Evolutionary conservation across 2,329 filamentous ascomycete genomes (phyloP).

Genomic region (Didymella pinodella): DNA sequence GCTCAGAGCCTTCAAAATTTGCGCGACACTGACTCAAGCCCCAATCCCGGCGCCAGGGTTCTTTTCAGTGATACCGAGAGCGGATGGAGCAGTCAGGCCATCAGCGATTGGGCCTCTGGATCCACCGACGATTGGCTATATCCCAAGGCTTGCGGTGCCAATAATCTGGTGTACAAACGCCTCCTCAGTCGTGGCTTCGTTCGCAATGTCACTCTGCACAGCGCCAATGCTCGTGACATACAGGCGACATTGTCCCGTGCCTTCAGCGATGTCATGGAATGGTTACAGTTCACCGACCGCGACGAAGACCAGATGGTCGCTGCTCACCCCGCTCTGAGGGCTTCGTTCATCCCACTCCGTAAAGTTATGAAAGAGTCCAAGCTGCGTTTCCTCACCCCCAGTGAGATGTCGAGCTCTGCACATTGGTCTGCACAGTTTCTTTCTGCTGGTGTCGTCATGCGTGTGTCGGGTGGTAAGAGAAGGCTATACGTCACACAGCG

Average conservation of each 20-base stretch:
- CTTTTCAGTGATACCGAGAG: constrained; percentile 50
- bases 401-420: constrained; percentile 76
- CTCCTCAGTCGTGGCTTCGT: constrained; percentile 78
- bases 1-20: constrained; percentile 11
- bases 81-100: constrained; percentile 59
- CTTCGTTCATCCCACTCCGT: constrained; percentile 76
- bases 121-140: constrained; percentile 66
- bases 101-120: constrained; percentile 58
- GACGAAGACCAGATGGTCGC: constrained; percentile 39
- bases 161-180: constrained; percentile 71
- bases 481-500: constrained; percentile 79
- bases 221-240: constrained; percentile 72
- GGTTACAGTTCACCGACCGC: constrained; percentile 39
- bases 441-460: constrained; percentile 75
- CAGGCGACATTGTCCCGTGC: constrained; percentile 68
- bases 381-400: constrained; percentile 72
- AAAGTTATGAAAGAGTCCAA: constrained; percentile 78
- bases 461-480: constrained; percentile 65
- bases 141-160: constrained; percentile 71
- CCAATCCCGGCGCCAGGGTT: constrained; percentile 24
- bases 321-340: constrained; percentile 65
- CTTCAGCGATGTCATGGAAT: constrained; percentile 64
- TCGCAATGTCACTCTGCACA: constrained; percentile 67
- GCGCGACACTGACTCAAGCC: constrained; percentile 39
- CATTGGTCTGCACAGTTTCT: constrained; percentile 77